phyloP scores from a whole-genome alignment of 1,284 basidiomycete genomes.

The Agroathelia rolfsii region DNA sequence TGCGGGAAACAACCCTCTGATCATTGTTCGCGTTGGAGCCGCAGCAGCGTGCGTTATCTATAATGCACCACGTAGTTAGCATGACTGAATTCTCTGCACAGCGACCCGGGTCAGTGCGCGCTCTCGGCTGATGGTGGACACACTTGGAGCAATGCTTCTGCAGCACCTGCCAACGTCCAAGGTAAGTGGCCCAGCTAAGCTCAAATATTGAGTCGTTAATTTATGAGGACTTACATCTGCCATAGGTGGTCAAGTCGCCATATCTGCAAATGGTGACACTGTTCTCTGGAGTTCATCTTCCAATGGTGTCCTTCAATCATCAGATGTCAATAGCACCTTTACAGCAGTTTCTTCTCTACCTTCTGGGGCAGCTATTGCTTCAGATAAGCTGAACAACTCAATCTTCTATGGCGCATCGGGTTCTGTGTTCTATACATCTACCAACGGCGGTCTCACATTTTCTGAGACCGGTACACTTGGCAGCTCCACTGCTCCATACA shows the following conservation, averaged over 20 bases:
- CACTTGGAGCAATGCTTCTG: no score
- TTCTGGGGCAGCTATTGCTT: slow-evolving; percentile 41
- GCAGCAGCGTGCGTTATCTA: slow-evolving; percentile 33
- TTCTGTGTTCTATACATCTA: slow-evolving; percentile 47
- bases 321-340: slow-evolving; percentile 39
- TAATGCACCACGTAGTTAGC: no score
- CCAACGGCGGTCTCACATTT: slow-evolving; percentile 45
- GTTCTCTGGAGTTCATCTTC: slow-evolving; percentile 46
- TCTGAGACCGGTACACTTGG: slow-evolving; percentile 31
- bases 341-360: slow-evolving; percentile 39
- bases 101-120: no score
- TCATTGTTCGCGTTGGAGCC: slow-evolving; percentile 44
- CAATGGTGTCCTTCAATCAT: slow-evolving; percentile 42
- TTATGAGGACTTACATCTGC: no score
- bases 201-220: no score
- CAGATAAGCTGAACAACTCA: slow-evolving; percentile 47
- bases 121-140: no score
- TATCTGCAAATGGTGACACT: slow-evolving; percentile 46
- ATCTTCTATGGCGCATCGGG: slow-evolving; percentile 49
- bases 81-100: no score
- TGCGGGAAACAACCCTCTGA: slow-evolving; percentile 43
- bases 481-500: slow-evolving; percentile 35
- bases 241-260: slow-evolving; percentile 44
- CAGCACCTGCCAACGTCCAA: slow-evolving; percentile 42
- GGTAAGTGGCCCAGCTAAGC: no score